A percentile compares a stretch with the other conserved stretches of the same genome.
Conservation (phyloP, 306 rosid species). For the Phaseolus lunatus region DNA sequence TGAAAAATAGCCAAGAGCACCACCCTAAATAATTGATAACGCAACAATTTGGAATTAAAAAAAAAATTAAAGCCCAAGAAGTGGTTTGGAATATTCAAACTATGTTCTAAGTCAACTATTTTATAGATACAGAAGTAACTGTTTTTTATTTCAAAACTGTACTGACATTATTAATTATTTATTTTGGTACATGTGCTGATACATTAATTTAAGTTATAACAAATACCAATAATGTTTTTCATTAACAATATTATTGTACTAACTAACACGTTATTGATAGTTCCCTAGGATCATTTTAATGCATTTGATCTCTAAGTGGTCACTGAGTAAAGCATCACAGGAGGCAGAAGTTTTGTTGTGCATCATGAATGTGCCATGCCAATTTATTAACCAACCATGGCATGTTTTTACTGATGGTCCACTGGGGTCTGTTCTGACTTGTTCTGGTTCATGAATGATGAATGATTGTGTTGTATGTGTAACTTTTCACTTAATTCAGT, state of each 20-base stretch:
- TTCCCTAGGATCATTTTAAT: neutral
- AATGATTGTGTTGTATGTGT: neutral
- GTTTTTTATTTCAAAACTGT: neutral
- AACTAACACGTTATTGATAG: neutral
- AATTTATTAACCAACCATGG: neutral
- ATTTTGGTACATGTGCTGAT: neutral
- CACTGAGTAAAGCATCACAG: neutral
- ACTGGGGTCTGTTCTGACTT: neutral
- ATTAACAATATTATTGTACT: neutral
- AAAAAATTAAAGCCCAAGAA: too few species aligned
- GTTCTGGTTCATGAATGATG: slow-evolving; percentile 9
- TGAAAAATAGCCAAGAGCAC: neutral
- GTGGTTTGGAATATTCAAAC: slow-evolving; percentile 26
- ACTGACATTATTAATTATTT: neutral
- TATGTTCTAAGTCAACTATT: slow-evolving; percentile 17
- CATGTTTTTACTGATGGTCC: neutral
- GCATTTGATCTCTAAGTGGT: neutral
- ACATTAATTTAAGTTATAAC: neutral
- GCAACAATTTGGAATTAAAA: neutral
- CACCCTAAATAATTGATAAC: neutral
- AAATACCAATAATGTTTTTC: neutral
- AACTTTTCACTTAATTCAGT: neutral
- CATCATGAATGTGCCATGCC: slow-evolving; percentile 7
- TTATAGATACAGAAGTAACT: neutral
- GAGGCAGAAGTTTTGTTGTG: slow-evolving; percentile 1